Conservation (phyloP, 1,284 basidiomycete genomes). For the Irpex lacteus region DNA sequence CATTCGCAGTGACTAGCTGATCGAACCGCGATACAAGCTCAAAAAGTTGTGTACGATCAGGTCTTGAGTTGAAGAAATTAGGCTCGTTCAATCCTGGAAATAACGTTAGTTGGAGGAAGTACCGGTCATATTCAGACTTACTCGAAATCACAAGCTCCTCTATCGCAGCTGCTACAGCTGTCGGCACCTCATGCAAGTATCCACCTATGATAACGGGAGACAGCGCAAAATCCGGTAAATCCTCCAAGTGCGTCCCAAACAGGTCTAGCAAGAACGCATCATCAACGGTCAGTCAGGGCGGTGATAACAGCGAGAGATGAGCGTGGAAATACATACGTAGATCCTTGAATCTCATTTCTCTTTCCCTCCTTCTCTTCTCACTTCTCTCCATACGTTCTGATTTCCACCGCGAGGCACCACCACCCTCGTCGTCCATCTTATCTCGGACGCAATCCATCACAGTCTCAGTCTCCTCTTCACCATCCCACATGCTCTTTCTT, state of each 20-base stretch:
- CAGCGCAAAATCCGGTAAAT: conserved; percentile 45
- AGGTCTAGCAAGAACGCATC: conserved; percentile 31
- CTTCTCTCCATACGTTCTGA: conserved; percentile 8
- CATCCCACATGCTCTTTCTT: conserved; percentile 9
- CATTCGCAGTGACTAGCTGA: conserved; percentile 13
- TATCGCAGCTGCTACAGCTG: conserved; percentile 52
- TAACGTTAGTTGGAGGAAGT: background rate
- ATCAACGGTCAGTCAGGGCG: background rate
- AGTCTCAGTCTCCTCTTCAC: conserved; percentile 13
- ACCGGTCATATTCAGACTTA: conserved; percentile 19
- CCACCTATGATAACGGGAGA: conserved; percentile 45
- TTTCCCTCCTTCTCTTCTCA: conserved; percentile 30
- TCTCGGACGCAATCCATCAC: conserved; percentile 12
- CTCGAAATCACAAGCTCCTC: conserved; percentile 61
- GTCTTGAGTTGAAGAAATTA: conserved; percentile 43
- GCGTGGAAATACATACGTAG: conserved; percentile 11
- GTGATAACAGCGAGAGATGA: background rate
- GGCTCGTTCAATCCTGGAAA: conserved; percentile 41
- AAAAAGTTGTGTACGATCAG: conserved; percentile 32
- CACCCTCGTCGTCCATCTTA: conserved; percentile 7
- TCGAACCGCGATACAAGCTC: conserved; percentile 38
- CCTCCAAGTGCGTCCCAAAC: conserved; percentile 46
- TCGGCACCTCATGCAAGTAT: conserved; percentile 51
- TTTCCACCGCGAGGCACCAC: background rate
- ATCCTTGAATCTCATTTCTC: conserved; percentile 13